Conservation (phyloP, 768 basidiomycete species). For the Mycena polygramma region DNA sequence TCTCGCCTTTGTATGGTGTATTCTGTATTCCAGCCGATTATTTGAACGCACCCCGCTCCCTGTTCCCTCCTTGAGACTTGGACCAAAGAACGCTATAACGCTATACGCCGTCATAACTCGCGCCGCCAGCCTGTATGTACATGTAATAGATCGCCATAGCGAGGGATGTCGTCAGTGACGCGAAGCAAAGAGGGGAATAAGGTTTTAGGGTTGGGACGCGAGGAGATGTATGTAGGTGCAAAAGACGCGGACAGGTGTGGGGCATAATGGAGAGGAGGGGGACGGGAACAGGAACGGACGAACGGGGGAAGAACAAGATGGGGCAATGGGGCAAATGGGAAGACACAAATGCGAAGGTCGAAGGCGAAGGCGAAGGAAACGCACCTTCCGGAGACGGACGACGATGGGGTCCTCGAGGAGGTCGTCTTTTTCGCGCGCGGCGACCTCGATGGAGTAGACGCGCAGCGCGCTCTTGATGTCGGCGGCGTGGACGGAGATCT, state of each 20-base stretch:
- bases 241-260: no score
- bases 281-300: background rate
- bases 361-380: slow-evolving; percentile 40
- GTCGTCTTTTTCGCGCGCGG: slow-evolving; percentile 86
- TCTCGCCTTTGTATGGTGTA: no score
- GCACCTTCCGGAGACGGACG: slow-evolving; percentile 82
- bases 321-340: background rate
- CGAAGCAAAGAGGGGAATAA: slow-evolving; percentile 17
- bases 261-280: background rate
- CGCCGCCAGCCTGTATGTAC: slow-evolving; percentile 78
- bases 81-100: no score
- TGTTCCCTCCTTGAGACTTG: no score
- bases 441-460: slow-evolving; percentile 88
- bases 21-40: no score
- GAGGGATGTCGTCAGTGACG: background rate
- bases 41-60: no score
- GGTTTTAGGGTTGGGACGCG: background rate
- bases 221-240: background rate
- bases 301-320: background rate
- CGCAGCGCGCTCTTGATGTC: slow-evolving; percentile 88
- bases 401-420: slow-evolving; percentile 91
- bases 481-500: slow-evolving; percentile 94
- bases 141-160: slow-evolving; percentile 37
- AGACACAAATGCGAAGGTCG: slow-evolving; percentile 26
- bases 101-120: slow-evolving; percentile 88